Conservation (phyloP, 306 rosid genomes). For the Argentina anserina region DNA sequence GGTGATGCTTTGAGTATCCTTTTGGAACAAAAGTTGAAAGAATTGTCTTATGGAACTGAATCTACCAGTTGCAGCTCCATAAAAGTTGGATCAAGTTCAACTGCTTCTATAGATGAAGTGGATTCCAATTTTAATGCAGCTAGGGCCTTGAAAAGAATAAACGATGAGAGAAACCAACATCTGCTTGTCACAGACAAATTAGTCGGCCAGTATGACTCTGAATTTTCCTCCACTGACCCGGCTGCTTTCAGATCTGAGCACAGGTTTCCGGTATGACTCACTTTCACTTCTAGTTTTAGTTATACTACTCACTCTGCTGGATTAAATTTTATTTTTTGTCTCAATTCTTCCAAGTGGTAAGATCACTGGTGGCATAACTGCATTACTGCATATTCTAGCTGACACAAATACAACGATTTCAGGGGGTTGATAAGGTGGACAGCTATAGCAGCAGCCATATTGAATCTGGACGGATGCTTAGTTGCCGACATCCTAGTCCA, state of each 20-base stretch:
- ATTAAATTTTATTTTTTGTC: background rate
- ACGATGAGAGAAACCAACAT: constrained; percentile 42
- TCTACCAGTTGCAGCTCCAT: constrained; percentile 37
- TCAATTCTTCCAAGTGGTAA: background rate
- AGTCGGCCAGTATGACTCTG: constrained; percentile 35
- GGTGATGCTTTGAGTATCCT: constrained; percentile 83
- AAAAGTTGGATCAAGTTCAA: constrained; percentile 42
- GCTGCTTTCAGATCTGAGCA: constrained; percentile 44
- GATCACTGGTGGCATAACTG: background rate
- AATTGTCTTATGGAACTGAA: constrained; percentile 52
- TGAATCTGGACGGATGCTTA: constrained; percentile 33
- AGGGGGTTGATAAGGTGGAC: constrained; percentile 49
- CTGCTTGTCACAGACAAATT: constrained; percentile 26
- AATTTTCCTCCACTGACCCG: constrained; percentile 41
- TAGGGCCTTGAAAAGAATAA: constrained; percentile 29
- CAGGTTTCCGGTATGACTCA: constrained; percentile 53
- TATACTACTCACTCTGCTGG: background rate
- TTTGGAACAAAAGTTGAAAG: constrained; percentile 85
- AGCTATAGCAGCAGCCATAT: constrained; percentile 30
- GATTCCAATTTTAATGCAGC: constrained; percentile 30
- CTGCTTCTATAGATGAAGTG: constrained; percentile 30
- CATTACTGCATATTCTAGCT: constrained; percentile 16
- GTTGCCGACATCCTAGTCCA: constrained; percentile 74
- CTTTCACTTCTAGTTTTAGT: constrained; percentile 6
- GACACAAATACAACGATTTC: constrained; percentile 22